phyloP scores from a whole-genome alignment of 352 stramenopile genomes.

The Phytophthora nicotianae region DNA sequence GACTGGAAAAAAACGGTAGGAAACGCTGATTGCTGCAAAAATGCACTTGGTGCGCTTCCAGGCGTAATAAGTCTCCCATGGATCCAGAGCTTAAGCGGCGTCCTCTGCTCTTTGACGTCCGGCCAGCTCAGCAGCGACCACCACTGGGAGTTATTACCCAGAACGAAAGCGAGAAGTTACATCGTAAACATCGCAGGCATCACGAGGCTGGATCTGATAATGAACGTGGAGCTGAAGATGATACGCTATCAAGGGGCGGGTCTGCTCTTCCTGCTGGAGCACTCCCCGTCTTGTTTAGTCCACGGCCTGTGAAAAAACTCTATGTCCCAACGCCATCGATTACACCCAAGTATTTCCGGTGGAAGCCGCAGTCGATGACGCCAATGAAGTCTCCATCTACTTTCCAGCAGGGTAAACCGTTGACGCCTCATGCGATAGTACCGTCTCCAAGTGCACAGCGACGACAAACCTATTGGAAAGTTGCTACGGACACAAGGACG shows the following conservation, averaged over 20 bases:
- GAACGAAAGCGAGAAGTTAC: conserved; percentile 45
- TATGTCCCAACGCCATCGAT: conserved; percentile 51
- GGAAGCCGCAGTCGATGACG: conserved; percentile 41
- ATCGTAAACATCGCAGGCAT: conserved; percentile 25
- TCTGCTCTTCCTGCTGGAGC: conserved; percentile 40
- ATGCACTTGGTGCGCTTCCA: conserved; percentile 12
- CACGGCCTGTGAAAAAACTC: conserved; percentile 37
- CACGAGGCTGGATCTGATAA: conserved; percentile 14
- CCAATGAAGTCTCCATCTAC: conserved; percentile 11
- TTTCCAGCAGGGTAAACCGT: conserved; percentile 10
- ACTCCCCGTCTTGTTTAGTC: conserved; percentile 60
- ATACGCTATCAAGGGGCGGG: neutral
- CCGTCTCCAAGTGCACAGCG: conserved; percentile 31
- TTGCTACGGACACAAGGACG: neutral
- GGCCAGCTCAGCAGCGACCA: conserved; percentile 37
- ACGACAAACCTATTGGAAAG: conserved; percentile 28
- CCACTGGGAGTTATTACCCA: conserved; percentile 58
- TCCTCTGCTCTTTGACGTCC: conserved; percentile 60
- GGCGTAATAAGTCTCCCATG: conserved; percentile 34
- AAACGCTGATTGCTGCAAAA: conserved; percentile 18
- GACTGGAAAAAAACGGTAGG: conserved; percentile 23
- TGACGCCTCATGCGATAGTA: conserved; percentile 1
- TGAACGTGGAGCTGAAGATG: conserved; percentile 20
- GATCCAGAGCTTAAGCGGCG: conserved; percentile 58
- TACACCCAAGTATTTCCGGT: conserved; percentile 71